Evolutionary conservation across 1,284 basidiomycete species (phyloP).

Genomic region (Psilocybe mexicana): DNA sequence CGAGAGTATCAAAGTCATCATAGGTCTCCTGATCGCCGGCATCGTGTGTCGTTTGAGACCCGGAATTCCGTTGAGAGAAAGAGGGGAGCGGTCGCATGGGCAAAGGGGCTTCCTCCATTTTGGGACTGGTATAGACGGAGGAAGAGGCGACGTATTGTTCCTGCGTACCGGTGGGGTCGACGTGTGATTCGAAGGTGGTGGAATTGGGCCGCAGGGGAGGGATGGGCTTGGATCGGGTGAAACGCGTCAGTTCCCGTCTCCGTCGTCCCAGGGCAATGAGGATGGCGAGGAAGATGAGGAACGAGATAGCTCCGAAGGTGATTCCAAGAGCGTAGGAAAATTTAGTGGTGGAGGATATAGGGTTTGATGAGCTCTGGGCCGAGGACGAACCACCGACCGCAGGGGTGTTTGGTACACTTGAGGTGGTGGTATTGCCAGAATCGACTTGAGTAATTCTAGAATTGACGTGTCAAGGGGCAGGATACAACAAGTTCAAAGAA

Average conservation of each 20-base stretch:
- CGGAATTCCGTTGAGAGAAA: slow-evolving; percentile 3
- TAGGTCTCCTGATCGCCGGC: slow-evolving; percentile 1
- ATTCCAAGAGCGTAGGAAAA: slow-evolving; percentile 19
- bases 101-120: slow-evolving; percentile 3
- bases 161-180: background rate
- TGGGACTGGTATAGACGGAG: background rate
- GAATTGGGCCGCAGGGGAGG: slow-evolving; percentile 11
- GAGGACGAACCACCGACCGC: background rate
- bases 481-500: background rate
- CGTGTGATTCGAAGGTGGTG: slow-evolving; percentile 2
- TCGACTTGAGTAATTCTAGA: slow-evolving; percentile 9
- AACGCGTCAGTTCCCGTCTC: slow-evolving; percentile 9
- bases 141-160: background rate
- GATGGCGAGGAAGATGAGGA: slow-evolving; percentile 20
- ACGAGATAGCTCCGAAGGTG: slow-evolving; percentile 16
- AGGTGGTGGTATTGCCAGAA: slow-evolving; percentile 2
- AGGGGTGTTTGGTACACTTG: background rate
- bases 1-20: background rate
- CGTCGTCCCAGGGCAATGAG: slow-evolving; percentile 15
- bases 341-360: slow-evolving; percentile 11
- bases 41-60: slow-evolving; percentile 13
- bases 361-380: slow-evolving; percentile 1
- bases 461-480: background rate
- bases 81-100: slow-evolving; percentile 15
- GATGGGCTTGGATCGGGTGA: slow-evolving; percentile 11